These are phyloP conservation scores for Capronia epimyces DNA, from an alignment of 2,329 filamentous ascomycete genomes.

Conservation along the genomic window DNA sequence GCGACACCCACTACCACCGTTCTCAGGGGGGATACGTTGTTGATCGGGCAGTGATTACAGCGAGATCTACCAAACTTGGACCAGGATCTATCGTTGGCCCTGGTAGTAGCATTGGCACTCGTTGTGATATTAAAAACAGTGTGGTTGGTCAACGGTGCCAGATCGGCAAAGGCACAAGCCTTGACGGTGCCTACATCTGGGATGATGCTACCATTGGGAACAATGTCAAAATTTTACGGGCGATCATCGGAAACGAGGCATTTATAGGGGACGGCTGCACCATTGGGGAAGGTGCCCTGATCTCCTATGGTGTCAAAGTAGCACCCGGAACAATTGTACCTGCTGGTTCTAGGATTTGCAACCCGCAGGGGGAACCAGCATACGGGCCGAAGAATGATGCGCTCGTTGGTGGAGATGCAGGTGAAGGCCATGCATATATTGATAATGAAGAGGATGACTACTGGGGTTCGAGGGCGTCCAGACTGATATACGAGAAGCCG, in stretches of 20 bases:
- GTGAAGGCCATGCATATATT: conserved; percentile 60
- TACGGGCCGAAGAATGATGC: conserved; percentile 41
- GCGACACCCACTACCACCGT: conserved; percentile 70
- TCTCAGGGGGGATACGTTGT: conserved; percentile 55
- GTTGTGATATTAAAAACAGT: conserved; percentile 65
- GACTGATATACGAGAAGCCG: conserved; percentile 47
- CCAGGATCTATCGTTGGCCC: conserved; percentile 69
- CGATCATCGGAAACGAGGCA: conserved; percentile 70
- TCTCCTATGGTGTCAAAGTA: conserved; percentile 69
- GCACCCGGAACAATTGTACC: conserved; percentile 33
- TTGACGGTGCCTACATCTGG: conserved; percentile 82
- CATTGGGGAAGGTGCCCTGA: conserved; percentile 65
- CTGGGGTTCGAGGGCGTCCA: conserved; percentile 54
- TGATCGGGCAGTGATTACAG: conserved; percentile 54
- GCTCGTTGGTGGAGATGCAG: conserved; percentile 52
- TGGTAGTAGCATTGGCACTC: conserved; percentile 68
- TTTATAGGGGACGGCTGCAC: conserved; percentile 65
- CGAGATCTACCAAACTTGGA: conserved; percentile 64
- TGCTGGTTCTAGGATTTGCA: conserved; percentile 23
- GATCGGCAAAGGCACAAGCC: conserved; percentile 75
- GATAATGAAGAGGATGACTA: conserved; percentile 62
- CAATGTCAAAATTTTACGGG: conserved; percentile 61
- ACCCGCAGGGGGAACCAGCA: conserved; percentile 5
- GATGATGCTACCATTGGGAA: conserved; percentile 75
- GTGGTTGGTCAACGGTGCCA: conserved; percentile 78